Conservation (phyloP, 2,329 filamentous ascomycete genomes). For the Fusarium veterinarium region DNA sequence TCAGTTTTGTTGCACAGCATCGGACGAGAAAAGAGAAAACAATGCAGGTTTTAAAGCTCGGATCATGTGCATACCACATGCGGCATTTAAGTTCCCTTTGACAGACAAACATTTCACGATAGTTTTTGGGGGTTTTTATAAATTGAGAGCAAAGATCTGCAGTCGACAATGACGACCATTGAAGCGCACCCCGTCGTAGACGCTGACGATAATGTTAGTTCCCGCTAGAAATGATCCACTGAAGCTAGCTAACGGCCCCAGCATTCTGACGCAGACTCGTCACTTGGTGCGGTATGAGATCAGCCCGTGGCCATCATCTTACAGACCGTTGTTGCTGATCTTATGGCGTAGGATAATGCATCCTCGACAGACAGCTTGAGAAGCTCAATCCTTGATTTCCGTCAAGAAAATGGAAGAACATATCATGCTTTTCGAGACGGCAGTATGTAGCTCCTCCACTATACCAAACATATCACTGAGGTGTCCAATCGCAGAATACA, state of each 20-base stretch:
- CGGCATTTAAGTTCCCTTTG: conserved; percentile 4
- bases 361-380: conserved; percentile 23
- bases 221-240: rapidly evolving
- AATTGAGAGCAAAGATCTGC: not conserved
- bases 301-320: rapidly evolving
- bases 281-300: not conserved
- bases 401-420: conserved; percentile 21
- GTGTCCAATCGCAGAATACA: conserved; percentile 2
- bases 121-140: not conserved
- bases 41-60: not conserved
- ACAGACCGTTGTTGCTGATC: not conserved
- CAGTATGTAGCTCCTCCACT: not conserved
- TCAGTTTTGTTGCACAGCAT: not conserved
- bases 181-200: conserved; percentile 14
- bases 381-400: conserved; percentile 15
- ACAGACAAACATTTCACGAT: not conserved
- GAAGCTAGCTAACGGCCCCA: not conserved
- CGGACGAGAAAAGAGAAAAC: conserved; percentile 12
- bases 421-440: conserved; percentile 20
- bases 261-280: not conserved
- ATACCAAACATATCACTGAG: rapidly evolving
- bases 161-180: conserved; percentile 8
- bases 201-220: conserved; percentile 5
- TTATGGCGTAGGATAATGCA: not conserved
- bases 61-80: not conserved